Evolutionary conservation across 2,329 filamentous ascomycete species (phyloP), one percentile per base, ranked within the genome.

Genomic region (Cercospora citrullina): DNA sequence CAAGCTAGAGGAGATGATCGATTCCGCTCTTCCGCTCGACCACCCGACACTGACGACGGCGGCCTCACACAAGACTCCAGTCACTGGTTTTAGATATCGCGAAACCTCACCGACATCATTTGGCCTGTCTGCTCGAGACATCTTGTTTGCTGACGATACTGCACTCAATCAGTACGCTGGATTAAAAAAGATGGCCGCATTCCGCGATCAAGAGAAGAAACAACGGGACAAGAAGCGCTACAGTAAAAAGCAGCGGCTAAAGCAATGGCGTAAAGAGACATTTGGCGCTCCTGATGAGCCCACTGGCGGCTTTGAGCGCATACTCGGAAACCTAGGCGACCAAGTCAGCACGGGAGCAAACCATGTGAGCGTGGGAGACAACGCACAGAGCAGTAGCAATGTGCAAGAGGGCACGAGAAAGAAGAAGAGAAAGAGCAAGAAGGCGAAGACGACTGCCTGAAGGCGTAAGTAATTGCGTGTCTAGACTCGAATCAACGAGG

Each of bases 101-200:
- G 94, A 97, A 78, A 97, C 94, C 1, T 96, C 92, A 0, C 94
- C 95, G 0, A 90, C 91, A 65, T 88, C 91, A 12, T 99, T 96
- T 77, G 95, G 95, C 67, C 88, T 99, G 76, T 96, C 92, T 0
- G 85, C 94, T 1, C 87, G 90, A 69, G 95, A 99, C 80, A 98
- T 99, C 74, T 87, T 99, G 36, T 93, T 96, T 72, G 92, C 94
- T 0, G 91, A 90, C 55, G 95, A 99, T 81, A 84, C 88, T 58
- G 89, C 90, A 64, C 87, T 99, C 72, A 99, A 99, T 80, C 86
- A 94, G 72, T 99, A 91, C 77, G 94, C 90, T 5, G 94, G 95
- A 6, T 83, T 99, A 76, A 99, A 99, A 86, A 98, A 97, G 82
- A 87, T 97, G 68, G 94, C 94, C 4, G 85, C 91, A 5, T 99